Percentiles rank a stretch among this genome's conserved stretches.
These are phyloP conservation scores for Russula vinacea DNA, from an alignment of 768 basidiomycete genomes.

Conservation along the genomic window DNA sequence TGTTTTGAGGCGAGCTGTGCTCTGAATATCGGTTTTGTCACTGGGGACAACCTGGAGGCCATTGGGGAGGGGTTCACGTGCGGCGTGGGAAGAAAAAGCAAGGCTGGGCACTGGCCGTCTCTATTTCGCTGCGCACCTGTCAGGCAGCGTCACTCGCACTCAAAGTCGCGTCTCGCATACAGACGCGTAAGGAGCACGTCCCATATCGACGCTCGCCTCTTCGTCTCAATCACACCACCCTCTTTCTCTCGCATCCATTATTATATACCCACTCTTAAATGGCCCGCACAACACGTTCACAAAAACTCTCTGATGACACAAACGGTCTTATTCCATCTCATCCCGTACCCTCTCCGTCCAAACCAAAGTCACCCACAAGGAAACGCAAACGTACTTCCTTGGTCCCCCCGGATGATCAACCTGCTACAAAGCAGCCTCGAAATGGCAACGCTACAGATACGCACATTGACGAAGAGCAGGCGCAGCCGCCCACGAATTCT, in stretches of 20 bases:
- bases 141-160: constrained; percentile 6
- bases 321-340: constrained; percentile 35
- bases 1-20: constrained; percentile 54
- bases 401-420: constrained; percentile 47
- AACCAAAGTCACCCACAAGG: constrained; percentile 42
- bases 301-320: constrained; percentile 41
- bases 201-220: constrained; percentile 25
- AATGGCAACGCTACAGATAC: constrained; percentile 35
- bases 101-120: neutral
- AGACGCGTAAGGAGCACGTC: constrained; percentile 37
- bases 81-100: constrained; percentile 12
- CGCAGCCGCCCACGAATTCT: constrained; percentile 28
- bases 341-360: constrained; percentile 30
- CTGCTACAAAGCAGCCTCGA: constrained; percentile 49
- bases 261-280: constrained; percentile 40
- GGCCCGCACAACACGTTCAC: constrained; percentile 77
- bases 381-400: constrained; percentile 66
- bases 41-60: constrained; percentile 35
- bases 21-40: constrained; percentile 42
- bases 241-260: constrained; percentile 6
- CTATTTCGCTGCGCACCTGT: neutral
- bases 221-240: neutral
- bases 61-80: constrained; percentile 34
- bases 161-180: constrained; percentile 32
- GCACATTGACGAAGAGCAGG: constrained; percentile 35